Evolutionary conservation across 1,284 basidiomycete species (phyloP).

Genomic region (Microbotryomycetes sp.): DNA sequence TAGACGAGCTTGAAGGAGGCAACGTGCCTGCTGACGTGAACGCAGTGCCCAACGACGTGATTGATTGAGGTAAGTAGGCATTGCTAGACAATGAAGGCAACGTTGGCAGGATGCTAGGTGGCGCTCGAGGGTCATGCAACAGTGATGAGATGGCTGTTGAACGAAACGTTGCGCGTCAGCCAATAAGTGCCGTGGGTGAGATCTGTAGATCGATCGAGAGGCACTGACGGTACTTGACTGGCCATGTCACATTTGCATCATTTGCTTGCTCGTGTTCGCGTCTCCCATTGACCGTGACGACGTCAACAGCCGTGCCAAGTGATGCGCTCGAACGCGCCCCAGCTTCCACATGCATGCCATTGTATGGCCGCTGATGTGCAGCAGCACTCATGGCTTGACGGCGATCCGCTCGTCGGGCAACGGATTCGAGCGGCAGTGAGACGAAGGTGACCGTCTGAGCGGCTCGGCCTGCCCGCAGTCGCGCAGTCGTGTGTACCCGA

Average conservation of each 20-base stretch:
- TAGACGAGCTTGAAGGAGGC: constrained; percentile 8
- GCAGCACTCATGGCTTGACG: too few species aligned
- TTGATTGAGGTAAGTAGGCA: constrained; percentile 28
- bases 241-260: background rate
- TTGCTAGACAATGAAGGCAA: constrained; percentile 22
- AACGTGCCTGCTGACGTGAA: constrained; percentile 31
- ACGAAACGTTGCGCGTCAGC: too few species aligned
- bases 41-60: constrained; percentile 29
- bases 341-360: background rate
- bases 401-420: too few species aligned
- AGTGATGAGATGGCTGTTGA: constrained; percentile 10
- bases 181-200: background rate
- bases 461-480: too few species aligned
- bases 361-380: background rate
- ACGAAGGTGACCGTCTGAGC: too few species aligned
- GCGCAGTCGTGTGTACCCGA: too few species aligned
- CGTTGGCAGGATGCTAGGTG: constrained; percentile 17
- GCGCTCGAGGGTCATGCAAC: background rate
- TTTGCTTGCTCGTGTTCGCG: too few species aligned
- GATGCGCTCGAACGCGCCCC: background rate
- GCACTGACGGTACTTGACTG: background rate
- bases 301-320: background rate
- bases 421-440: too few species aligned
- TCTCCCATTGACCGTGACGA: too few species aligned
- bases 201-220: background rate